A percentile compares a stretch with the other conserved stretches of the same genome.
These are phyloP conservation scores for Cyberlindnera maclurae DNA, from an alignment of 805 yeast genomes.

Conservation along the genomic window DNA sequence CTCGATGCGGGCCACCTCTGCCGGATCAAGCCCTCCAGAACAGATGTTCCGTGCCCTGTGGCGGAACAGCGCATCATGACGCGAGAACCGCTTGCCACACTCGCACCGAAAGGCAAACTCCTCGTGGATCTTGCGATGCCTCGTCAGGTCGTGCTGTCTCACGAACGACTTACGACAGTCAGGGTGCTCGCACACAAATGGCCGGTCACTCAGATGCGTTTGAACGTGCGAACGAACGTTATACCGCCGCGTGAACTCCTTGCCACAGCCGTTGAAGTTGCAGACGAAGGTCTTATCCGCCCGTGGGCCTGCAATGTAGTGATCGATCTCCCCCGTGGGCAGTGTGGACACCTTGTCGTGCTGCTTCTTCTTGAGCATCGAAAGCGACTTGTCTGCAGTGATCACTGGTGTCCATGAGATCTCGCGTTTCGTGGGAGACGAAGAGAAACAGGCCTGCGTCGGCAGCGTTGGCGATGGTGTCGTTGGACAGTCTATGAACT, in stretches of 20 bases:
- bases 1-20: constrained; percentile 7
- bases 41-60: constrained; percentile 80
- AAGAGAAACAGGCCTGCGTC: constrained; percentile 27
- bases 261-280: constrained; percentile 69
- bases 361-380: constrained; percentile 15
- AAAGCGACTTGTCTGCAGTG: constrained; percentile 7
- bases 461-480: constrained; percentile 39
- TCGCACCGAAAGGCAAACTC: constrained; percentile 69
- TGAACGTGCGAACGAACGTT: constrained; percentile 94
- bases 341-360: constrained; percentile 45
- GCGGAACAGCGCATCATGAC: constrained; percentile 81
- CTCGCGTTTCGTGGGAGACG: constrained; percentile 13
- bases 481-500: constrained; percentile 28
- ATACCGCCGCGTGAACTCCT: constrained; percentile 79
- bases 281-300: constrained; percentile 67
- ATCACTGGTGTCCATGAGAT: constrained; percentile 22
- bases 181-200: constrained; percentile 62
- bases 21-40: constrained; percentile 50
- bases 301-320: constrained; percentile 75
- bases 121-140: constrained; percentile 84
- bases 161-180: constrained; percentile 83
- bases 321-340: constrained; percentile 87
- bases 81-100: constrained; percentile 90
- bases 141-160: constrained; percentile 86
- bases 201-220: constrained; percentile 92